These are phyloP conservation scores for Alternaria ventricosa DNA, from an alignment of 2,329 filamentous ascomycete genomes.

Conservation along the genomic window DNA sequence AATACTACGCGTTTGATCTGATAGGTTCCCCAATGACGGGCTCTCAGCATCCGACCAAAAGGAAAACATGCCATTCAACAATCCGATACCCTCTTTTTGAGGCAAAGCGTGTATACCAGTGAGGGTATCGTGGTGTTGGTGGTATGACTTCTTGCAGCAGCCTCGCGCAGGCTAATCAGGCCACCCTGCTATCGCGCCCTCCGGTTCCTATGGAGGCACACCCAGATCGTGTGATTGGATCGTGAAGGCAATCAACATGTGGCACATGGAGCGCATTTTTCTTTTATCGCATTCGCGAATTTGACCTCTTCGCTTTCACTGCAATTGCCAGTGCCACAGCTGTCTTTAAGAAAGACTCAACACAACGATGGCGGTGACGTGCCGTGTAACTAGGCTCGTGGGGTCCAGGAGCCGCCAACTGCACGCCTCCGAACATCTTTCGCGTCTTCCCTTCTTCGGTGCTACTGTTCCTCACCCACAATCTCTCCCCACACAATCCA, in stretches of 20 bases:
- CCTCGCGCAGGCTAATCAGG: neutral
- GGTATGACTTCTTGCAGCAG: neutral
- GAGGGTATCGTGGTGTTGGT: neutral
- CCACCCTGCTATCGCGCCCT: neutral
- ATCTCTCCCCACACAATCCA: constrained; percentile 7
- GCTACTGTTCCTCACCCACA: constrained; percentile 5
- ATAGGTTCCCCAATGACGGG: neutral
- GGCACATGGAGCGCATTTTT: neutral
- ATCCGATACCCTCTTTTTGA: neutral
- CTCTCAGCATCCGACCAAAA: neutral
- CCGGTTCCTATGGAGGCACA: neutral
- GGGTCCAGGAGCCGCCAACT: constrained; percentile 7
- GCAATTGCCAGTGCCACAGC: neutral
- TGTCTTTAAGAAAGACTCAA: neutral
- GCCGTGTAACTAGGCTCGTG: neutral
- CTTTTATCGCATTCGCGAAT: neutral
- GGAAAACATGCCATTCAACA: neutral
- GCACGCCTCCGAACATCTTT: neutral
- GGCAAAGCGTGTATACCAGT: neutral
- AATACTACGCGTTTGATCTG: neutral
- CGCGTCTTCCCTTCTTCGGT: constrained; percentile 6
- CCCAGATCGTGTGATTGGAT: neutral
- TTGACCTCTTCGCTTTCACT: neutral
- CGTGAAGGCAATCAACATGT: neutral
- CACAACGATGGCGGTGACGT: neutral